These are phyloP conservation scores for Suhomyces faveliae DNA, from an alignment of 805 yeast genomes.

Conservation along the genomic window DNA sequence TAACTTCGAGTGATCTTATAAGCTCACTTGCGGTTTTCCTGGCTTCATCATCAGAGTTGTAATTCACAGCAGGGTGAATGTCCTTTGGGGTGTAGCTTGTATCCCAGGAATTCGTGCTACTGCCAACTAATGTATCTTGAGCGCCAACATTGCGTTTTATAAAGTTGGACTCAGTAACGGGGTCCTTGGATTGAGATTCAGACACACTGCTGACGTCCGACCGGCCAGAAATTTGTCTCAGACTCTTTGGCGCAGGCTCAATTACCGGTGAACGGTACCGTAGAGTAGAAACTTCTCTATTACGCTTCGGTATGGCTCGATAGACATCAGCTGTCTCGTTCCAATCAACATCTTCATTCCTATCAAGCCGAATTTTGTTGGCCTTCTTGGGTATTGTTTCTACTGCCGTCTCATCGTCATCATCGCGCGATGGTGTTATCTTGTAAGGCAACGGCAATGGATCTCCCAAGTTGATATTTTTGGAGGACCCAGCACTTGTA, in stretches of 20 bases:
- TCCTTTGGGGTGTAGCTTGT: no score
- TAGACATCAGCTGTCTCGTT: background rate
- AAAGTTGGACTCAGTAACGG: background rate
- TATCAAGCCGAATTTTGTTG: slow-evolving; percentile 4
- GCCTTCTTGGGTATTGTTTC: slow-evolving; percentile 8
- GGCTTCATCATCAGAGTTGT: background rate
- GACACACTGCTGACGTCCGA: no score
- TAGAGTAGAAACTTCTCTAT: background rate
- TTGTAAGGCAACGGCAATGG: slow-evolving; percentile 38
- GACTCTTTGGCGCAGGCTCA: background rate
- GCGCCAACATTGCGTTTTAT: no score
- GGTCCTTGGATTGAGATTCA: background rate
- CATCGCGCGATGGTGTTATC: slow-evolving; percentile 10
- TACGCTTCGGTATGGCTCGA: background rate
- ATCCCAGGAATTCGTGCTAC: no score
- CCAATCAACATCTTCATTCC: background rate
- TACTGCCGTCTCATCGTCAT: slow-evolving; percentile 11
- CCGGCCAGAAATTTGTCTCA: background rate
- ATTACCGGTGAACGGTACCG: background rate
- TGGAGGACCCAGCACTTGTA: background rate
- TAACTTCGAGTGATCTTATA: background rate
- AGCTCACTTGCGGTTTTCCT: background rate
- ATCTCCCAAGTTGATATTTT: slow-evolving; percentile 23
- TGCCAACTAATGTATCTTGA: no score
- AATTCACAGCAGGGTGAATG: background rate